Evolutionary conservation across 148 eudicot genomes (phyloP), one percentile per base, ranked within the genome.

Genomic region (Camellia granthamiana): DNA sequence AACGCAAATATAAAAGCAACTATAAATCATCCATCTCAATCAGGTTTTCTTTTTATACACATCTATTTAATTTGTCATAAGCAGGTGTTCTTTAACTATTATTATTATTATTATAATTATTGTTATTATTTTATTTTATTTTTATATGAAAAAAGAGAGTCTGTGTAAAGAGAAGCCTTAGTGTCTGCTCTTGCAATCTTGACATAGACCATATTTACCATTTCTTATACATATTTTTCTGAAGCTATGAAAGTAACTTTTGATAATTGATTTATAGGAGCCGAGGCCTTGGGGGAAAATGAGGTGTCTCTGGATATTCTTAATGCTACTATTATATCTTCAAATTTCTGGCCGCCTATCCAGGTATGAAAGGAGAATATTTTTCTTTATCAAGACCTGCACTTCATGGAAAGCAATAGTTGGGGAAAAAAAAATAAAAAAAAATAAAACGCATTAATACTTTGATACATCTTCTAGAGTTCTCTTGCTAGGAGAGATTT

Each of bases 271-370:
- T 74, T 77, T 84, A 46, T 79, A 91, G 91, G 80, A 80, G 88
- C 78, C 77, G 89, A 85, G 61, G 65, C 66, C 23, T 43, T 49
- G 9, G 81, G 76, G 80, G 91, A 89, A 75, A 21, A 78, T 86
- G 95, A 75, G 18, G 72, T 88, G 47, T 92, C 95, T 59, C 84
- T 89, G 46, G 90, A 91, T 82, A 83, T 83, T 79, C 81, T 96
- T 78, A 87, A 83, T 90, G 90, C 99, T 81, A 92, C 99, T 16
- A 93, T 96, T 80, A 87, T 96, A 84, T 96, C 99, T 42, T 87
- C 97, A 74, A 96, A 96, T 85, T 96, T 96, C 87, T 96, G 99
- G 99, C 98, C 99, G 74, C 95, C 98, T 41, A 96, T 96, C 79
- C 98, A 93, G 98, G 98, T 96, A 89, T 78, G 80, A 41, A 43